phyloP scores from a whole-genome alignment of 371 early-diverging fungal genomes.

The Actinomortierella wolfii region DNA sequence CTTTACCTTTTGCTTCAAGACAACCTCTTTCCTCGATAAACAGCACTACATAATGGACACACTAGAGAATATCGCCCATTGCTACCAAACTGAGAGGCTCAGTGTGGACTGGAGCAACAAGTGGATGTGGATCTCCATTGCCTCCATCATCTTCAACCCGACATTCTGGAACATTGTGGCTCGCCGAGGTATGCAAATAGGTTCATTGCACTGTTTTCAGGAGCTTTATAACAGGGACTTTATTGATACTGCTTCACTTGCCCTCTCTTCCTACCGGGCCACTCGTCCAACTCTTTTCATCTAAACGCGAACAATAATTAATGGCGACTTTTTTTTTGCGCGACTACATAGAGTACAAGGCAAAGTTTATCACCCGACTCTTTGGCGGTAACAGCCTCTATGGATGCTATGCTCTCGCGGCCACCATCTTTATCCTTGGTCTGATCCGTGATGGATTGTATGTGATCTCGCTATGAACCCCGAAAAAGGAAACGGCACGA shows the following conservation, averaged over 20 bases:
- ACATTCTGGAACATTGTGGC: slow-evolving; percentile 92
- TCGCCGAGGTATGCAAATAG: slow-evolving; percentile 58
- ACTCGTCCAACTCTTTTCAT: not conserved
- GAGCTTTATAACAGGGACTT: too few species aligned
- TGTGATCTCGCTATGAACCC: slow-evolving; percentile 14
- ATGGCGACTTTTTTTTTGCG: slow-evolving; percentile 1
- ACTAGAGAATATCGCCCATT: slow-evolving; percentile 28
- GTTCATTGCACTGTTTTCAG: not conserved
- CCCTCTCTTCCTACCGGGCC: not conserved
- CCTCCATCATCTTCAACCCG: slow-evolving; percentile 86
- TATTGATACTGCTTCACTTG: not conserved
- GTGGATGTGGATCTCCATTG: slow-evolving; percentile 70
- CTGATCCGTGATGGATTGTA: slow-evolving; percentile 83
- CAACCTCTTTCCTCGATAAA: too few species aligned
- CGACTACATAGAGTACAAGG: slow-evolving; percentile 69
- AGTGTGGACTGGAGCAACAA: slow-evolving; percentile 65
- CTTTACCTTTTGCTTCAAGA: too few species aligned
- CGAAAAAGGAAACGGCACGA: not conserved
- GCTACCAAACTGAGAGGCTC: slow-evolving; percentile 19
- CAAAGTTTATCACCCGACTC: slow-evolving; percentile 71
- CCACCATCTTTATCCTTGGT: slow-evolving; percentile 82
- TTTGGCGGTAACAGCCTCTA: slow-evolving; percentile 67
- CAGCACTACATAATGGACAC: not conserved
- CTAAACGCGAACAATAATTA: not conserved
- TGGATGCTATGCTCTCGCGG: slow-evolving; percentile 84